phyloP scores from a whole-genome alignment of 208 protist species.

The Acanthamoeba royreba region DNA sequence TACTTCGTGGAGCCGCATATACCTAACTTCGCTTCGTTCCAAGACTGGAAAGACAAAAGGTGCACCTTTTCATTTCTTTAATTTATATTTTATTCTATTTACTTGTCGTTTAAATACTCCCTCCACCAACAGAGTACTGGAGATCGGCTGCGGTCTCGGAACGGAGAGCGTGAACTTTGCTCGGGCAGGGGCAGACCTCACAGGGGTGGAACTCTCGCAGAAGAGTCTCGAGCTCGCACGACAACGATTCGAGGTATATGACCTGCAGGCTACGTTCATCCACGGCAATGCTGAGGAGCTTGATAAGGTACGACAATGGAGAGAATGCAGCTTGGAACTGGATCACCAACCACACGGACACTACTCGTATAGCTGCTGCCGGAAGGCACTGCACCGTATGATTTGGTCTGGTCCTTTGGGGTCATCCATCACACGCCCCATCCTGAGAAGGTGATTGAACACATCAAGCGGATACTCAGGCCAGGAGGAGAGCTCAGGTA shows the following conservation, averaged over 20 bases:
- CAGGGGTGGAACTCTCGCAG: background rate
- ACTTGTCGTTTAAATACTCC: background rate
- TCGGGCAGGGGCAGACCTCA: background rate
- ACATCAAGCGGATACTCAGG: background rate
- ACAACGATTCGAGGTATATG: background rate
- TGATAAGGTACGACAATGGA: background rate
- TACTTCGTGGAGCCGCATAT: conserved; percentile 39
- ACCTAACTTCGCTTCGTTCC: background rate
- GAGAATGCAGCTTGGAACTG: no score
- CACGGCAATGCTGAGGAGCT: conserved; percentile 24
- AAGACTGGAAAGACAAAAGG: background rate
- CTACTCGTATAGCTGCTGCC: background rate
- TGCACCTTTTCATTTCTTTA: no score
- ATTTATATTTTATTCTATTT: background rate
- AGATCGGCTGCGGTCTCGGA: conserved; percentile 5
- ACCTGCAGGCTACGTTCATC: background rate
- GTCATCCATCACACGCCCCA: conserved; percentile 30
- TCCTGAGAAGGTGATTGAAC: background rate
- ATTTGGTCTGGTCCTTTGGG: conserved; percentile 1
- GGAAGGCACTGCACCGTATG: background rate
- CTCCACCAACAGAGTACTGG: no score
- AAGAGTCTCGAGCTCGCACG: background rate
- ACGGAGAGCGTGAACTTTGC: conserved; percentile 41
- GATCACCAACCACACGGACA: no score
- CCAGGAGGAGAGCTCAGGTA: background rate